Base-by-base conservation (phyloP, 257 asterid species). In the Rubia yunnanensis region DNA sequence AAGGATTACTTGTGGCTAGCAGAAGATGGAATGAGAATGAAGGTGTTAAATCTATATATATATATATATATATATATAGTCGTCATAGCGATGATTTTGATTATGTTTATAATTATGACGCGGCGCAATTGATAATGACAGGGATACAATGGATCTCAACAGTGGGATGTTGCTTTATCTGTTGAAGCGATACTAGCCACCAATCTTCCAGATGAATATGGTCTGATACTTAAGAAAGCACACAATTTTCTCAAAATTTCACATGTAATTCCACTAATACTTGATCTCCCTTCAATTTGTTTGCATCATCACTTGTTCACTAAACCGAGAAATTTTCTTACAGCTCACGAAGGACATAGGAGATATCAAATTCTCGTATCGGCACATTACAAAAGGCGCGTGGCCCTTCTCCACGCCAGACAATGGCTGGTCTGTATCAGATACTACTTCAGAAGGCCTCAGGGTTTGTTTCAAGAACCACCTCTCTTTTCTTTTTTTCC, bases 1-100 rank as follows among this genome's bases (percentile, higher is more conserved):
- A 80, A 84, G 71, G 96, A 88, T 55, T 85, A 88, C 71, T 80
- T 85, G 13, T 88, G 96, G 96, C 54, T 85, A 41, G 94, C 96
- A 22, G 96, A 88, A 80, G 96, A 88, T 78, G 96, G 96, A 77
- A 88, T 88, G 91, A 88, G 85, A 77, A 88, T 88, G 94, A 82
- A 81, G 89, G 92, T 87, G 27, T 20, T 53, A 7, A 3, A 22
- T 13, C 18, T 13, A 5, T 22, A 9, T 8, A 11, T 20, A 6
- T 15, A n/a, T n/a, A n/a, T n/a, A n/a, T n/a, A n/a, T n/a, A 18
- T 41, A 18, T 41, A 15, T 3, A 32, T 23, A 22, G 32, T 32
- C 23, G 26, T 28, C 22, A 2, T 32, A 32, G 36, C 5, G 36
- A 32, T 36, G 18, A 31, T 36, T 46, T 34, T 22, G 65, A 26